A percentile compares a stretch with the other conserved stretches of the same genome.
These are phyloP conservation scores for Sporisorium graminicola DNA, from an alignment of 1,284 basidiomycete genomes.

Conservation along the genomic window DNA sequence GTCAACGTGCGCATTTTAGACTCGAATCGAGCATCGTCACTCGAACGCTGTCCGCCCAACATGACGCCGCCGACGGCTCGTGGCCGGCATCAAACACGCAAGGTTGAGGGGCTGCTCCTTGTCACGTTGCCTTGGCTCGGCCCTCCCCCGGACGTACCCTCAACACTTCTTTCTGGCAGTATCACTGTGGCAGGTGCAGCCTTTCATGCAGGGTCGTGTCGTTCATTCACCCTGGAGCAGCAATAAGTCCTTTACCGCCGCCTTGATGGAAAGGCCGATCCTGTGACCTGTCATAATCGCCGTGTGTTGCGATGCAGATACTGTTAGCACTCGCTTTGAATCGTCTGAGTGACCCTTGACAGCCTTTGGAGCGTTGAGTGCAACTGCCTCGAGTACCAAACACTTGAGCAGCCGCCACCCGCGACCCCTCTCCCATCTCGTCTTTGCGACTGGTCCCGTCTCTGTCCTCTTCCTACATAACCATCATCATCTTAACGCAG, in stretches of 20 bases:
- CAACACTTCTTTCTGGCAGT: not conserved
- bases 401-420: not conserved
- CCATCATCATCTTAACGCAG: not conserved
- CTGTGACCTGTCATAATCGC: not conserved
- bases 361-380: not conserved
- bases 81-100: conserved; percentile 12
- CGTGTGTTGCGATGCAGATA: not conserved
- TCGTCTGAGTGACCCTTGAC: conserved; percentile 5
- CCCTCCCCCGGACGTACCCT: not conserved
- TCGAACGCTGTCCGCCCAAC: not conserved
- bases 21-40: not conserved
- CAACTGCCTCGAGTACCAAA: not conserved
- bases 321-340: not conserved
- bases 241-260: not conserved
- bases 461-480: not conserved
- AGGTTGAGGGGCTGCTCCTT: not conserved
- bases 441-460: not conserved
- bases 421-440: not conserved
- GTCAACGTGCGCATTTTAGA: conserved; percentile 43
- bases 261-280: conserved; percentile 3
- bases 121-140: conserved; percentile 17
- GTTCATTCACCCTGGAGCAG: not conserved
- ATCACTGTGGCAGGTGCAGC: not conserved
- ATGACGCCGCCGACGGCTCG: conserved; percentile 8
- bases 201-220: conserved; percentile 8